Evolutionary conservation across 768 basidiomycete species (phyloP).

Genomic region (Neoboletus subvelutipes): DNA sequence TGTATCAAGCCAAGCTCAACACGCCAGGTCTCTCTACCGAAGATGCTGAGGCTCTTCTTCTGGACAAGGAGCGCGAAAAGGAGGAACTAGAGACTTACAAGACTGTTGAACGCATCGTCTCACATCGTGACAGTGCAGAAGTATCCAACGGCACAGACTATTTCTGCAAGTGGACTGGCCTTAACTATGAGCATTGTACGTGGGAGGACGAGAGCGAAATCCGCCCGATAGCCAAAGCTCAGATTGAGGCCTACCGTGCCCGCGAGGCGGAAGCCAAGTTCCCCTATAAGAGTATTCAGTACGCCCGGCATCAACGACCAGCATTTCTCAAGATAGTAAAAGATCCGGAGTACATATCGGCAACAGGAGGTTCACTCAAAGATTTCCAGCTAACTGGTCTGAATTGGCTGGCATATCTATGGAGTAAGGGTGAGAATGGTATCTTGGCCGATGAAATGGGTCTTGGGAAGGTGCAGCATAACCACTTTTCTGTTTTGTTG

Average conservation of each 20-base stretch:
- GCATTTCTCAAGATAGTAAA: constrained; percentile 77
- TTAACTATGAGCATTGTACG: constrained; percentile 93
- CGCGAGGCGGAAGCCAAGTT: constrained; percentile 79
- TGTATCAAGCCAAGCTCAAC: constrained; percentile 63
- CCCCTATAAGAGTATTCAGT: constrained; percentile 78
- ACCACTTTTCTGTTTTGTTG: constrained; percentile 1
- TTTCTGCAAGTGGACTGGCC: constrained; percentile 95
- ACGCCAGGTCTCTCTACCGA: constrained; percentile 74
- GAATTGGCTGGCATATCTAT: constrained; percentile 98
- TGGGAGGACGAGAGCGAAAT: constrained; percentile 90
- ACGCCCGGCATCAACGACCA: constrained; percentile 69
- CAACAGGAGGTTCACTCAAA: constrained; percentile 84
- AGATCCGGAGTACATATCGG: constrained; percentile 82
- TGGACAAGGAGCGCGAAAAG: constrained; percentile 88
- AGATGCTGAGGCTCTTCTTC: constrained; percentile 83
- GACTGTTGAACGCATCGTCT: constrained; percentile 87
- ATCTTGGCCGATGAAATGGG: constrained; percentile 99
- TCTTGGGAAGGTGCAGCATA: constrained; percentile 75
- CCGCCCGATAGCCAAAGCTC: constrained; percentile 68
- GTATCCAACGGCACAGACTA: constrained; percentile 63
- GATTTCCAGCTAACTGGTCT: constrained; percentile 98
- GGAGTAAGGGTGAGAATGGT: constrained; percentile 93
- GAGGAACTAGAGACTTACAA: constrained; percentile 91
- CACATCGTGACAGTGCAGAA: constrained; percentile 64
- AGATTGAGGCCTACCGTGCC: constrained; percentile 75